A percentile compares a stretch with the other conserved stretches of the same genome.
Evolutionary conservation across 495 filamentous ascomycete genomes (phyloP).

Genomic region (Apiosordaria backusii): DNA sequence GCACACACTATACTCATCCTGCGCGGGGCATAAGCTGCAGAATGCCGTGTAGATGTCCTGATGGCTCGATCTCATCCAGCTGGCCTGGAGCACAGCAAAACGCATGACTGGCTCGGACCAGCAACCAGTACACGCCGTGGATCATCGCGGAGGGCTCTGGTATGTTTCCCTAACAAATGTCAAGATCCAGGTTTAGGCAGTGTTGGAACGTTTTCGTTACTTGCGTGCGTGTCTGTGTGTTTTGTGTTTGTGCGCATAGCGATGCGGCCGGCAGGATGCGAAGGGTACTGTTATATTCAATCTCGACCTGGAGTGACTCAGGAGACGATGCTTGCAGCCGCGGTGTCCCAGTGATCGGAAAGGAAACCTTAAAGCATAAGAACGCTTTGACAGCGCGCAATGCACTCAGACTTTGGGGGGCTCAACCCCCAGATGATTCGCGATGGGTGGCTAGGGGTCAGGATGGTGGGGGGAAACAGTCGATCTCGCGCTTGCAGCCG

Average conservation of each 20-base stretch:
- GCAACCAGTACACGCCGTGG: slow-evolving; percentile 7
- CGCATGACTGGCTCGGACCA: slow-evolving; percentile 2
- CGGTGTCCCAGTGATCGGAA: not conserved
- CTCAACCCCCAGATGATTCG: slow-evolving; percentile 11
- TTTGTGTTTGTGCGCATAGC: not conserved
- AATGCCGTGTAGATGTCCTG: not conserved
- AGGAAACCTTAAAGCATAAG: slow-evolving; percentile 1
- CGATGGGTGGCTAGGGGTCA: not conserved
- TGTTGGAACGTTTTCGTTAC: not conserved
- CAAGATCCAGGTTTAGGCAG: slow-evolving; percentile 3
- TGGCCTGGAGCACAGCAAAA: not conserved
- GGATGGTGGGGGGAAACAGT: slow-evolving; percentile 18
- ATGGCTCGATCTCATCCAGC: slow-evolving; percentile 21
- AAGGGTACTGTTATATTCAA: not conserved
- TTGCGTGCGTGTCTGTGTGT: not conserved
- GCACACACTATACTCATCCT: not conserved
- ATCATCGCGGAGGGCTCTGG: slow-evolving; percentile 7
- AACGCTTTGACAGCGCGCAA: slow-evolving; percentile 28
- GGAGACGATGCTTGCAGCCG: not conserved
- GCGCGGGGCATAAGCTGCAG: not conserved
- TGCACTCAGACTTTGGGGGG: slow-evolving; percentile 15
- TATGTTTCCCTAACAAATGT: slow-evolving; percentile 7
- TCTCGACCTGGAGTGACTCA: not conserved
- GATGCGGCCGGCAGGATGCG: not conserved
- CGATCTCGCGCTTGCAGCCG: slow-evolving; percentile 35